A percentile compares a stretch with the other conserved stretches of the same genome.
These are phyloP conservation scores for Solanum pennellii DNA, from an alignment of 257 asterid species.

Conservation along the genomic window DNA sequence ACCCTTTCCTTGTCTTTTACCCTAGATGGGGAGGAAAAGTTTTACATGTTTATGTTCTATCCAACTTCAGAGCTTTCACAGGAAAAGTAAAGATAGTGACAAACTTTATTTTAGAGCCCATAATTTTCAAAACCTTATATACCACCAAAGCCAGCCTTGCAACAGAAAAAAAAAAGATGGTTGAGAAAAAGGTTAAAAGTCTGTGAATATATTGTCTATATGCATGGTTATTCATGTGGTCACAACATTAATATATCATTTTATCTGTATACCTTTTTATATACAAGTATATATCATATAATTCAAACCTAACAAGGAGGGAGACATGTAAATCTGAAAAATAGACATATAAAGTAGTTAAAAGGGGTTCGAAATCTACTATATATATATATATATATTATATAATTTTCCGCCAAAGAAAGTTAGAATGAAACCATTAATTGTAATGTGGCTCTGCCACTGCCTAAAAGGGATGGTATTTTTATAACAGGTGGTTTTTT, in stretches of 20 bases:
- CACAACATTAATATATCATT: neutral
- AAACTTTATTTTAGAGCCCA: neutral
- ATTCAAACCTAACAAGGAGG: neutral
- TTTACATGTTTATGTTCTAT: neutral
- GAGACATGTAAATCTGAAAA: neutral
- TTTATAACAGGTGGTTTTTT: neutral
- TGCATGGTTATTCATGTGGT: neutral
- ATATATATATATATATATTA: too few relatives aligned
- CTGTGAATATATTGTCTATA: neutral
- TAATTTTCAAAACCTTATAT: neutral
- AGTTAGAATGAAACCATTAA: too few relatives aligned
- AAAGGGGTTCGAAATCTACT: too few relatives aligned
- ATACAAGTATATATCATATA: neutral
- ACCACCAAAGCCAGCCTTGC: neutral
- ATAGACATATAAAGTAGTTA: fast-evolving
- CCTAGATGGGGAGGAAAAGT: neutral
- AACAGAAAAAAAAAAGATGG: neutral
- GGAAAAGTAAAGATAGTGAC: neutral
- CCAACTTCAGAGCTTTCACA: neutral
- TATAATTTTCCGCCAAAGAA: too few relatives aligned
- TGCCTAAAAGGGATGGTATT: neutral
- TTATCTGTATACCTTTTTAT: neutral
- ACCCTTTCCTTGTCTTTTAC: neutral
- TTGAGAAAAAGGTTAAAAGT: slow-evolving; percentile 1
- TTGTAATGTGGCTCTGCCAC: too few relatives aligned